A percentile compares a stretch with the other conserved stretches of the same genome.
Evolutionary conservation across 2,329 filamentous ascomycete genomes (phyloP).

Genomic region (Aschersonia sp.): DNA sequence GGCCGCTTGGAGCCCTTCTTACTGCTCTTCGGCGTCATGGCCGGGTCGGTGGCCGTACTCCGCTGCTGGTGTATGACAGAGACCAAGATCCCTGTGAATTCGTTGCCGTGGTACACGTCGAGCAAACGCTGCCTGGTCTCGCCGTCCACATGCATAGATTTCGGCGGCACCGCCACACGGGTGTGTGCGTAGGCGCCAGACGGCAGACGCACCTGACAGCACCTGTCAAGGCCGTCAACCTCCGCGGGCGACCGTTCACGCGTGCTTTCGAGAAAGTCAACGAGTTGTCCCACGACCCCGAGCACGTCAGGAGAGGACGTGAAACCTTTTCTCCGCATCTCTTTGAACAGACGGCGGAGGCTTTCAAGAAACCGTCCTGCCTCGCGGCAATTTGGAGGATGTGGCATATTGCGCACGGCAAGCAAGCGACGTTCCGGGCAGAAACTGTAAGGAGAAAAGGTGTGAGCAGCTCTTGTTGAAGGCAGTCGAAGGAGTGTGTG

Average conservation of each 20-base stretch:
- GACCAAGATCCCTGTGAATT: slow-evolving; percentile 1
- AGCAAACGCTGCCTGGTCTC: slow-evolving; percentile 4
- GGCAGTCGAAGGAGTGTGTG: too few relatives aligned
- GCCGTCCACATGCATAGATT: slow-evolving; percentile 3
- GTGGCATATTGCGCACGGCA: too few relatives aligned
- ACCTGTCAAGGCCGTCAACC: too few relatives aligned
- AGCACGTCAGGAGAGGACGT: slow-evolving; percentile 12
- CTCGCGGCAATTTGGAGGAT: too few relatives aligned
- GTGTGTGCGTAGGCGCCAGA: slow-evolving; percentile 7
- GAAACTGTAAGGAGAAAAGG: too few relatives aligned
- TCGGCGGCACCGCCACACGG: slow-evolving; percentile 4
- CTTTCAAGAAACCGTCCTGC: too few relatives aligned
- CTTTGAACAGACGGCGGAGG: slow-evolving; percentile 1
- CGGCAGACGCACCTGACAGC: slow-evolving; percentile 7
- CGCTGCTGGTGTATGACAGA: neutral
- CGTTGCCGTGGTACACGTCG: neutral
- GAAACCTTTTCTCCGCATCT: slow-evolving; percentile 4
- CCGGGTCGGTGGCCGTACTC: neutral
- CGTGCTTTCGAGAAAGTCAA: neutral
- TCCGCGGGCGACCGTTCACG: too few relatives aligned
- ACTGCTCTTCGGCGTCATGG: neutral
- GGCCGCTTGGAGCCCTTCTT: neutral
- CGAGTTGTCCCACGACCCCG: slow-evolving; percentile 6
- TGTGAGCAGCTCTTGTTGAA: too few relatives aligned
- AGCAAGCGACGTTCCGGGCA: too few relatives aligned